These are phyloP conservation scores for Beauveria australis DNA, from an alignment of 2,329 filamentous ascomycete genomes.

Conservation along the genomic window DNA sequence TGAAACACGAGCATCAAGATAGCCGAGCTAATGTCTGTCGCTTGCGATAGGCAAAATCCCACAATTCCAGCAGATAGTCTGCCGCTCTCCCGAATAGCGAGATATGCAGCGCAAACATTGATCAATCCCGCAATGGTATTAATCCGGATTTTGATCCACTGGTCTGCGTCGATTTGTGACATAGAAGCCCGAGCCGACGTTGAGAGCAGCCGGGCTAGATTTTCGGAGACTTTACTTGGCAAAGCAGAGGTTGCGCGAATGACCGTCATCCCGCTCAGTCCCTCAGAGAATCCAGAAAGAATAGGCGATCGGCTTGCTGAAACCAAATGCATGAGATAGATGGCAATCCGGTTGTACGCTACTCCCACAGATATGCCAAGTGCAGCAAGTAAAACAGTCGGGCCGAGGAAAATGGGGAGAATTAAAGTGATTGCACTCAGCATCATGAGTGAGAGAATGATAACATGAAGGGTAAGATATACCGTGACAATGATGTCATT, in stretches of 20 bases:
- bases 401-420: constrained; percentile 27
- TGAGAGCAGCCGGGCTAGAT: constrained; percentile 39
- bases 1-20: constrained; percentile 43
- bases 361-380: constrained; percentile 39
- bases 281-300: constrained; percentile 48
- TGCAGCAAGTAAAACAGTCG: constrained; percentile 38
- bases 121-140: constrained; percentile 47
- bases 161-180: constrained; percentile 37
- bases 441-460: constrained; percentile 36
- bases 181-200: constrained; percentile 39
- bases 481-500: constrained; percentile 37
- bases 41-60: constrained; percentile 48
- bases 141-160: constrained; percentile 47
- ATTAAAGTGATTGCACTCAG: constrained; percentile 40
- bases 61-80: constrained; percentile 43
- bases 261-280: constrained; percentile 39
- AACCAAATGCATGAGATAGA: constrained; percentile 36
- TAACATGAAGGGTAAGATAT: constrained; percentile 31
- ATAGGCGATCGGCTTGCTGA: constrained; percentile 44
- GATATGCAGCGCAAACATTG: constrained; percentile 40
- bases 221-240: constrained; percentile 36
- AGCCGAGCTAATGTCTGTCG: constrained; percentile 43
- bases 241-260: constrained; percentile 44
- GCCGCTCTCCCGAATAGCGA: constrained; percentile 40
- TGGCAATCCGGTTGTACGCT: constrained; percentile 40